phyloP scores from a whole-genome alignment of 1,284 basidiomycete species.

The Pseudozyma pruni region DNA sequence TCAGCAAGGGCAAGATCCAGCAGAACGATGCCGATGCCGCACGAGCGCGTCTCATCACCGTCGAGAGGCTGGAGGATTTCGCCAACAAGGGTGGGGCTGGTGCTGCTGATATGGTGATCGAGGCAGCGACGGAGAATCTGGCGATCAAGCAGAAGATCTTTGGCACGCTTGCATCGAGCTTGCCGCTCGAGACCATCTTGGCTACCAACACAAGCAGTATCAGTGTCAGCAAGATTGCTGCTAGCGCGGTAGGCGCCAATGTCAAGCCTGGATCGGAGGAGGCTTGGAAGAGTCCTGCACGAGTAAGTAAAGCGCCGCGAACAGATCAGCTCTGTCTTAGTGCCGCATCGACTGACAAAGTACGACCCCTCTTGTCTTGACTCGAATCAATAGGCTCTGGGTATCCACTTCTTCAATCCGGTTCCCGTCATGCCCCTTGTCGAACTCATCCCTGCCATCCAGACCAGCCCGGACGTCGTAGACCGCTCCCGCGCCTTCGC shows the following conservation, averaged over 20 bases:
- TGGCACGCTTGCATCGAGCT: conserved; percentile 75
- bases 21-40: conserved; percentile 80
- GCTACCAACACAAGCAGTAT: conserved; percentile 95
- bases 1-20: conserved; percentile 81
- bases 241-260: conserved; percentile 63
- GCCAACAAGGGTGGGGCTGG: conserved; percentile 68
- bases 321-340: too few species aligned
- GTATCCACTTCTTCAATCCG: conserved; percentile 95
- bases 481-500: conserved; percentile 84
- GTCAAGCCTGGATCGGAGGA: conserved; percentile 53
- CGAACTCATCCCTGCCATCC: conserved; percentile 89
- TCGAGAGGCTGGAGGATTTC: conserved; percentile 45
- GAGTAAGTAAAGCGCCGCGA: too few species aligned
- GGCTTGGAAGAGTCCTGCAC: conserved; percentile 46
- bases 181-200: conserved; percentile 81
- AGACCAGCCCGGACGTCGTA: conserved; percentile 83
- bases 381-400: conserved; percentile 69
- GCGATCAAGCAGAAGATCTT: conserved; percentile 84
- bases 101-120: conserved; percentile 88
- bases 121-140: conserved; percentile 90
- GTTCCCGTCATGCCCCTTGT: conserved; percentile 79
- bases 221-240: conserved; percentile 91
- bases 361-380: not conserved
- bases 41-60: conserved; percentile 62
- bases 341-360: not conserved